Percentiles rank a stretch among this genome's conserved stretches.
phyloP scores from a whole-genome alignment of 139 green algal species.

The Prasinococcaceae sp. region DNA sequence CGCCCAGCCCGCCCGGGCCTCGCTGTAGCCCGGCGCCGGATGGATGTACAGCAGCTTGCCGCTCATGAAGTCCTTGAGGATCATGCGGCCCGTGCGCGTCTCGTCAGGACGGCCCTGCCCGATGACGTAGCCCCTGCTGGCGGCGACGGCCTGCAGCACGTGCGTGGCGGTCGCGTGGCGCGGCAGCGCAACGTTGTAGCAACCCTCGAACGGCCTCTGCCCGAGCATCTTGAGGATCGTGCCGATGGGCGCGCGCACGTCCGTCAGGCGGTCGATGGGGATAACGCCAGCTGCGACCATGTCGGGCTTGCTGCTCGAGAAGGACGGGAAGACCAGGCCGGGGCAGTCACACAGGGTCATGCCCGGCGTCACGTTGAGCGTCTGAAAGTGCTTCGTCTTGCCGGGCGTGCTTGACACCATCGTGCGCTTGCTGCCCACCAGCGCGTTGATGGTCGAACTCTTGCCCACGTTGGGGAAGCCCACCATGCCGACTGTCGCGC shows the following conservation, averaged over 20 bases:
- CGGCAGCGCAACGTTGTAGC: conserved; percentile 61
- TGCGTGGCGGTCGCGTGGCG: conserved; percentile 33
- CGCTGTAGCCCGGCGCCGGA: conserved; percentile 42
- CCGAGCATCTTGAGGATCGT: conserved; percentile 42
- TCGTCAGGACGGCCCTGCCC: conserved; percentile 75
- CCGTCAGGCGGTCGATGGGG: conserved; percentile 89
- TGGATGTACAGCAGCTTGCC: conserved; percentile 77
- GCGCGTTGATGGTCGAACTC: conserved; percentile 78
- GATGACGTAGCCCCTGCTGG: conserved; percentile 35
- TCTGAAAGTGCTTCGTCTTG: conserved; percentile 99
- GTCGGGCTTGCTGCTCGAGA: conserved; percentile 70
- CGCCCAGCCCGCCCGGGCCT: not conserved
- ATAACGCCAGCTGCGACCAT: conserved; percentile 94
- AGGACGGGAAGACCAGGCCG: conserved; percentile 83
- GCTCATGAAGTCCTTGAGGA: conserved; percentile 78
- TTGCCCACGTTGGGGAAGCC: conserved; percentile 98
- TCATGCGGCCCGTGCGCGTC: conserved; percentile 44
- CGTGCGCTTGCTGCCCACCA: conserved; percentile 91
- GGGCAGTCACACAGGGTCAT: conserved; percentile 82
- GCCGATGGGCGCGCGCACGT: conserved; percentile 48
- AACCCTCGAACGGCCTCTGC: conserved; percentile 40
- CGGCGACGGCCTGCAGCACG: conserved; percentile 43
- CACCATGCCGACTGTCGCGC: conserved; percentile 36
- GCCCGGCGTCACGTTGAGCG: conserved; percentile 54
- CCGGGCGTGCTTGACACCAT: conserved; percentile 84